Evolutionary conservation across 495 filamentous ascomycete species (phyloP).

Genomic region (Chaetomidium leptoderma): DNA sequence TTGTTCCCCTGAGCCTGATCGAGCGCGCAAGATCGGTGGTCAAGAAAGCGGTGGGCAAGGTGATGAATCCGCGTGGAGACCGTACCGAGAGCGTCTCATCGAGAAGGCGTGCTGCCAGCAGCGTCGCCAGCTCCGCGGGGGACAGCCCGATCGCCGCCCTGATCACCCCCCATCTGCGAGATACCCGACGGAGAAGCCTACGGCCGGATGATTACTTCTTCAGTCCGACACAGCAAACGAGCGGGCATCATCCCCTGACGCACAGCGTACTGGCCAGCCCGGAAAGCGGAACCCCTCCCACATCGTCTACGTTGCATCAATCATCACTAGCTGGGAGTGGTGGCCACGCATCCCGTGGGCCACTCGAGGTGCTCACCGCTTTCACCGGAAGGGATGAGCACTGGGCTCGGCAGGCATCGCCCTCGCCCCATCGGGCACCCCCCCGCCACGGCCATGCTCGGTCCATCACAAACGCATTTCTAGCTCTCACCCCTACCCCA

Average conservation of each 20-base stretch:
- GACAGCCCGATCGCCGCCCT: constrained; percentile 38
- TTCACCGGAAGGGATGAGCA: constrained; percentile 45
- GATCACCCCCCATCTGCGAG: constrained; percentile 39
- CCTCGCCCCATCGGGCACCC: constrained; percentile 18
- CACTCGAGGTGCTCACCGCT: constrained; percentile 38
- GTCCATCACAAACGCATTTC: constrained; percentile 54
- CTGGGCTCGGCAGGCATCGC: constrained; percentile 29
- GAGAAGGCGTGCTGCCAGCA: constrained; percentile 53
- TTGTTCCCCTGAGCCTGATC: constrained; percentile 81
- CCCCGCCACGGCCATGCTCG: constrained; percentile 39
- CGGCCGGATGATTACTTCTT: constrained; percentile 66
- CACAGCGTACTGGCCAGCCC: constrained; percentile 77
- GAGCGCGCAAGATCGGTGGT: constrained; percentile 66
- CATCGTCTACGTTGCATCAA: constrained; percentile 35
- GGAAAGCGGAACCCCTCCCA: constrained; percentile 32
- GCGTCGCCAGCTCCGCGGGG: constrained; percentile 52
- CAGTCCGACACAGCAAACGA: constrained; percentile 37
- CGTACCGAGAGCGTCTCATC: constrained; percentile 51
- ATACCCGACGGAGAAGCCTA: constrained; percentile 62
- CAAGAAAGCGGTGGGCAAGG: constrained; percentile 60
- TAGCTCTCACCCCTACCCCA: constrained; percentile 35
- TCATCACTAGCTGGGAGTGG: constrained; percentile 41
- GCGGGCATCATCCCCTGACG: constrained; percentile 80
- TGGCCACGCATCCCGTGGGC: constrained; percentile 35
- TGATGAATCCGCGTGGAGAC: constrained; percentile 57